A percentile compares a stretch with the other conserved stretches of the same genome.
Evolutionary conservation across 805 yeast species (phyloP).

Genomic region (Wickerhamomyces bisporus): DNA sequence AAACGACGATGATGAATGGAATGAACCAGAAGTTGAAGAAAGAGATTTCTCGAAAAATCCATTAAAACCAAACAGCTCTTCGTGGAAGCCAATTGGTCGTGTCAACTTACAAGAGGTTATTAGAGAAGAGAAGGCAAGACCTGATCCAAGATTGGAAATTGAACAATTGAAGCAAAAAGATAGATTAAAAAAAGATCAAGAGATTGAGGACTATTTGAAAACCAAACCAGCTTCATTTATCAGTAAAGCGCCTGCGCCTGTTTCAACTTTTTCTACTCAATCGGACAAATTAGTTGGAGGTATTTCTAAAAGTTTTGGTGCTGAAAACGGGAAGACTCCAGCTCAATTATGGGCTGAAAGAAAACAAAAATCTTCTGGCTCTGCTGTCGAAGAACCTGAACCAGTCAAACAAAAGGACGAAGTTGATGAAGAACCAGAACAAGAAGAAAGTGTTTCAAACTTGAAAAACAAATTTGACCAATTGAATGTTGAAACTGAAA

Average conservation of each 20-base stretch:
- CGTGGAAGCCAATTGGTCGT: slow-evolving; percentile 61
- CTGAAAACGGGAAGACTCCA: slow-evolving; percentile 80
- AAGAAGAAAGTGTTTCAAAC: slow-evolving; percentile 25
- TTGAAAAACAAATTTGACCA: slow-evolving; percentile 34
- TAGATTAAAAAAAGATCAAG: slow-evolving; percentile 30
- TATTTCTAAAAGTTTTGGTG: slow-evolving; percentile 52
- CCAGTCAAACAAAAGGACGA: no score
- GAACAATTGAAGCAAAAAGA: slow-evolving; percentile 31
- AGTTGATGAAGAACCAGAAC: slow-evolving; percentile 23
- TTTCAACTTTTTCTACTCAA: slow-evolving; percentile 14
- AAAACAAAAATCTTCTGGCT: slow-evolving; percentile 36
- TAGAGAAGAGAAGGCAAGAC: slow-evolving; percentile 36
- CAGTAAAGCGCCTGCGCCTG: slow-evolving; percentile 21
- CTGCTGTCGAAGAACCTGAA: slow-evolving; percentile 17
- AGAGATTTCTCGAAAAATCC: slow-evolving; percentile 47
- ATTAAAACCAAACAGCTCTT: slow-evolving; percentile 36
- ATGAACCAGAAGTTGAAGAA: slow-evolving; percentile 40
- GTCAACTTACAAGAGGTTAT: slow-evolving; percentile 43
- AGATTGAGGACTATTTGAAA: slow-evolving; percentile 29
- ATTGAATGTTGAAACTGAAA: slow-evolving; percentile 18
- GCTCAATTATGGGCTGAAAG: slow-evolving; percentile 97
- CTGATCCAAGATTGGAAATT: slow-evolving; percentile 39
- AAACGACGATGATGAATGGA: slow-evolving; percentile 39
- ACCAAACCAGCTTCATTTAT: slow-evolving; percentile 28
- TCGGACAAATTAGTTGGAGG: slow-evolving; percentile 50